phyloP scores from a whole-genome alignment of 1,284 basidiomycete species.

The Ganoderma boninense region DNA sequence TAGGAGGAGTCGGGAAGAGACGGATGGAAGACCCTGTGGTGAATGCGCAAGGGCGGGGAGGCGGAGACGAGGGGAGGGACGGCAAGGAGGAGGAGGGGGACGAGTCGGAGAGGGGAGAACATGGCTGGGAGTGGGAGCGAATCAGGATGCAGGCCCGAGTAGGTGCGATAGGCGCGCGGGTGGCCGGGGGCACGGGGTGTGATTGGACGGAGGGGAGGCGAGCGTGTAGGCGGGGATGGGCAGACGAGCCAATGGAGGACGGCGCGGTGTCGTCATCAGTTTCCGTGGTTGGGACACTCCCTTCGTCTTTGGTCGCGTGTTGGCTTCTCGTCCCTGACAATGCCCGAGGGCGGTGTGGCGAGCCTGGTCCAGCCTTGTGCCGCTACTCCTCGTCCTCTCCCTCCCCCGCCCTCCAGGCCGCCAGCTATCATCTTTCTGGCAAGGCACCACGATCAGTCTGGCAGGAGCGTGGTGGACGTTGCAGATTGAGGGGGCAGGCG shows the following conservation, averaged over 20 bases:
- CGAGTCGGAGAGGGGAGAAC: slow-evolving; percentile 29
- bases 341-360: background rate
- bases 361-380: background rate
- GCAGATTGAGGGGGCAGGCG: slow-evolving; percentile 23
- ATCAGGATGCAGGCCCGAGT: slow-evolving; percentile 21
- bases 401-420: background rate
- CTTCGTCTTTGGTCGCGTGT: slow-evolving; percentile 19
- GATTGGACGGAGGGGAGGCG: slow-evolving; percentile 16
- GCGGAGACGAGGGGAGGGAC: slow-evolving; percentile 28
- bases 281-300: background rate
- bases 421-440: background rate
- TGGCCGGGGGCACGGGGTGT: background rate
- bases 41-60: slow-evolving; percentile 39
- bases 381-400: slow-evolving; percentile 9
- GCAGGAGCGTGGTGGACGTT: slow-evolving; percentile 9
- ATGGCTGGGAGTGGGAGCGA: slow-evolving; percentile 28
- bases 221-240: slow-evolving; percentile 3
- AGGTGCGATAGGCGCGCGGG: slow-evolving; percentile 17
- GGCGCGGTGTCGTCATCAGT: slow-evolving; percentile 22
- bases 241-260: slow-evolving; percentile 10
- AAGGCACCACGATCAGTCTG: background rate
- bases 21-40: slow-evolving; percentile 52
- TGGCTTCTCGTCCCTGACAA: slow-evolving; percentile 13
- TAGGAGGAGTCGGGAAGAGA: slow-evolving; percentile 44
- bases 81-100: slow-evolving; percentile 32